Evolutionary conservation across 495 filamentous ascomycete genomes (phyloP), one percentile per base, ranked within the genome.

Genomic region (Echria macrotheca): DNA sequence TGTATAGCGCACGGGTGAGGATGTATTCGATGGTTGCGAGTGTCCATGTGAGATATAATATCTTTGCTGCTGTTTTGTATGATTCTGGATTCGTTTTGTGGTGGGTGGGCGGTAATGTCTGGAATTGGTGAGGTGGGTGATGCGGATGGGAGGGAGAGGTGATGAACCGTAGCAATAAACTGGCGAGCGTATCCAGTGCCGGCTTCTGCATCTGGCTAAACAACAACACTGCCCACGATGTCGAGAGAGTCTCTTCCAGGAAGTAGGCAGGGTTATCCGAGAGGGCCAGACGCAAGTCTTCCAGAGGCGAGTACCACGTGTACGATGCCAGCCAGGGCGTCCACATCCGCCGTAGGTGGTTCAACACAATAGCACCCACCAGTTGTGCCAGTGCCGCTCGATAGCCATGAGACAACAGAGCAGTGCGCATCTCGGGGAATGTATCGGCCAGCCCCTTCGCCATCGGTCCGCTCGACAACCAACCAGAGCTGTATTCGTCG

Each of bases 261-360:
- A 67, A 67, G 4, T 47, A 35, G 12, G 55, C 61, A 0, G 64
- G 61, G 24, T 55, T 60, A n/a, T n/a, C n/a, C 3, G 47, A 50
- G 4, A 50, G 15, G 0, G 55, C 58, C 0, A 64, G 41, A 1
- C 61, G 61, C 0, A 67, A 42, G 38, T 60, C 53, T 1, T 57
- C 54, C 19, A 67, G 45, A 4, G 63, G 63, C 1, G 35, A 26
- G 44, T 50, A 35, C 47, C 55, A 53, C 47, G 49, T 33, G 32
- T 52, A 44, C 17, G 46, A 15, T 7, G 35, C 38, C 0, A 53
- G 46, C 47, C 49, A 52, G 44, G 59, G 59, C 3, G 17, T 2
- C 0, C 60, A 28, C 14, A 46, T 49, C 26, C 36, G 43, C 32
- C 61, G 59, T 44, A 65, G 33, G 51, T 67, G 64, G 40, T 59